Base-by-base conservation (phyloP, 345 rosid genomes). In the Aurinia saxatilis region DNA sequence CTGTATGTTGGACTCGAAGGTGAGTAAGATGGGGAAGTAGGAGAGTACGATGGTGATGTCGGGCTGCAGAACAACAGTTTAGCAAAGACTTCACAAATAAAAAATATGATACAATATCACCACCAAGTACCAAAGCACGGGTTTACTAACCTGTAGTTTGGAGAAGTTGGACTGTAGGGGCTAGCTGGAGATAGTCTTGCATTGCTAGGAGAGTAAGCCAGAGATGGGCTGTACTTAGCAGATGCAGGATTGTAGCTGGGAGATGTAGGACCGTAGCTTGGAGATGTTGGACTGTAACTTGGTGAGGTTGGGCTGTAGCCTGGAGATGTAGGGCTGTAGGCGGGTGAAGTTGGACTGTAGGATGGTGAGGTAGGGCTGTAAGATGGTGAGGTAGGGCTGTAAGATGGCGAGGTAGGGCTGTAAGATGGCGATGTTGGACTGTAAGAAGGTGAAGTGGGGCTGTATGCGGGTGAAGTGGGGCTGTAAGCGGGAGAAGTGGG, bases 161-260 rank as follows among this genome's bases (percentile, higher is more conserved):
- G 98, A 62, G 98, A 92, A 8, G 96, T 87, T 34, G 97, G 96
- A 72, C 97, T 90, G 77, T 93, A 90, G 3, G 99, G 97, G 71
- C 91, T 87, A 36, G 91, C 66, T 18, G 97, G 93, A 17, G 96
- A 82, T 66, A 92, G 63, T 60, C 95, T 81, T 14, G 98, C 89
- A 66, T 88, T 90, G 77, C 96, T 92, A 7, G 95, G 99, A 17
- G 96, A 93, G 78, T 89, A 90, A 4, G 91, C 96, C 48, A 80
- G 65, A 8, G 95, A 90, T 1, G 97, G 99, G 44, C 85, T 89
- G 71, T 83, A 92, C 69, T 91, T 81, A 6, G 81, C 82, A 8
- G 84, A 79, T 35, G 71, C 66, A 25, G 81, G 82, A 63, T 85
- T 84, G 48, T 83, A 85, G 65, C 73, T 82, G 12, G 89, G 95